A percentile compares a stretch with the other conserved stretches of the same genome.
These are phyloP conservation scores for Coemansia aciculifera DNA, from an alignment of 192 early-diverging fungal species.

Conservation along the genomic window DNA sequence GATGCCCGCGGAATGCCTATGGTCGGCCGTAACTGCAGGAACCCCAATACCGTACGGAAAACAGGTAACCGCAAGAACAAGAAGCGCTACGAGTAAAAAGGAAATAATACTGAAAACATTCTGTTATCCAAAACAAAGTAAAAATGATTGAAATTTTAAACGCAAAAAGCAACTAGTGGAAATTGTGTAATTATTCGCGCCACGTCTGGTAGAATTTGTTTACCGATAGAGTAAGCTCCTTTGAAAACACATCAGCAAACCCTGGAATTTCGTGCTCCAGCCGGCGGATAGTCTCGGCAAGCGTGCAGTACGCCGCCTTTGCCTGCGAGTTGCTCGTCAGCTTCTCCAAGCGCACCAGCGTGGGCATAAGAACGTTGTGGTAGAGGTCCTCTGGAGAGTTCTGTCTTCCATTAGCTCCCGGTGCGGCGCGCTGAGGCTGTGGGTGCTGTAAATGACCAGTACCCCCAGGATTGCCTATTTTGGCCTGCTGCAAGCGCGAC, in stretches of 20 bases:
- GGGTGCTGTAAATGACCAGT: slow-evolving; percentile 11
- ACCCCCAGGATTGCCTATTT: slow-evolving; percentile 8
- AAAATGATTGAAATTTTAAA: background rate
- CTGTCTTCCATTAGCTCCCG: slow-evolving; percentile 24
- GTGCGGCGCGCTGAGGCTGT: slow-evolving; percentile 31
- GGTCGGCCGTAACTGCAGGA: slow-evolving; percentile 68
- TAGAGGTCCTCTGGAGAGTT: slow-evolving; percentile 49
- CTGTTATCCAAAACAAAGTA: background rate
- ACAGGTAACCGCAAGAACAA: slow-evolving; percentile 65
- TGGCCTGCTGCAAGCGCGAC: slow-evolving; percentile 21
- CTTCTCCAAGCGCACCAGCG: slow-evolving; percentile 48
- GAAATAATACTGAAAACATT: background rate
- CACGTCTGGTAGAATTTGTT: slow-evolving; percentile 55
- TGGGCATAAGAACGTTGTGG: slow-evolving; percentile 56
- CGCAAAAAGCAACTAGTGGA: background rate
- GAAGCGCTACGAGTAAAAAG: slow-evolving; percentile 22
- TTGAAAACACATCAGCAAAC: slow-evolving; percentile 55
- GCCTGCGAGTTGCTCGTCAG: slow-evolving; percentile 51
- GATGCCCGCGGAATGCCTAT: slow-evolving; percentile 63
- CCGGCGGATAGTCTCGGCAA: slow-evolving; percentile 55
- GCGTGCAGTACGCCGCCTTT: slow-evolving; percentile 50
- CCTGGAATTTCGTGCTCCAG: slow-evolving; percentile 57
- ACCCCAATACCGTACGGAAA: slow-evolving; percentile 62
- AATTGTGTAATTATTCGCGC: slow-evolving; percentile 37
- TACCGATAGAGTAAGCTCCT: slow-evolving; percentile 50